These are phyloP conservation scores for Voacanga thouarsii DNA, from an alignment of 257 asterid species.

Conservation along the genomic window DNA sequence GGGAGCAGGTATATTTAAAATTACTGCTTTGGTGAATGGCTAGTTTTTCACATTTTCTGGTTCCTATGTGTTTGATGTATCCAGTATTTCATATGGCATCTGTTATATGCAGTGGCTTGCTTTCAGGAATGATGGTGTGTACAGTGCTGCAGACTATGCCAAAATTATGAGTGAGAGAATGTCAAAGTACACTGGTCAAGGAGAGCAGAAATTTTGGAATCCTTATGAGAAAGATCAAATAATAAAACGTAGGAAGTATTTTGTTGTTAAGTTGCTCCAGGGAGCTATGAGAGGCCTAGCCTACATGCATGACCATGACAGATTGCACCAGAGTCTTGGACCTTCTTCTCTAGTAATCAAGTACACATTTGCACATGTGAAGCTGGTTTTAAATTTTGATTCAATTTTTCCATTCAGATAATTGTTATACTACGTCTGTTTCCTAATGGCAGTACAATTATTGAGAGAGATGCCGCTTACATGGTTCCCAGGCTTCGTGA, in stretches of 20 bases:
- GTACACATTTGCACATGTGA: conserved; percentile 36
- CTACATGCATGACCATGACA: conserved; percentile 74
- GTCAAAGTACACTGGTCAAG: conserved; percentile 47
- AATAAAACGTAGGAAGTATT: conserved; percentile 60
- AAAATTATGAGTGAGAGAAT: conserved; percentile 65
- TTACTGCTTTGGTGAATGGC: conserved; percentile 5
- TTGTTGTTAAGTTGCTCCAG: conserved; percentile 64
- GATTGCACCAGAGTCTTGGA: conserved; percentile 91
- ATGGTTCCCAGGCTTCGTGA: conserved; percentile 92
- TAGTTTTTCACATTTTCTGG: background rate
- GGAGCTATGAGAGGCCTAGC: conserved; percentile 69
- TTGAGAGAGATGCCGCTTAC: conserved; percentile 75
- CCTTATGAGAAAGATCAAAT: conserved; percentile 72
- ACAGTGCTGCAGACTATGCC: conserved; percentile 85
- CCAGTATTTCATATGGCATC: conserved; percentile 7
- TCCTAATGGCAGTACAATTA: conserved; percentile 59
- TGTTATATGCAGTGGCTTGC: conserved; percentile 80
- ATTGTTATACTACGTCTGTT: conserved; percentile 15
- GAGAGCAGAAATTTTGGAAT: conserved; percentile 64
- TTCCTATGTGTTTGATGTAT: background rate
- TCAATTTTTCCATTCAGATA: conserved; percentile 5
- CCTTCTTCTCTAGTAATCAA: conserved; percentile 86
- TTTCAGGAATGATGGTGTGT: conserved; percentile 78
- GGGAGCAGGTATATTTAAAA: conserved; percentile 68
- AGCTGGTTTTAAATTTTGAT: conserved; percentile 2